phyloP scores from a whole-genome alignment of 805 yeast species.

The Cyberlindnera xylosilytica region DNA sequence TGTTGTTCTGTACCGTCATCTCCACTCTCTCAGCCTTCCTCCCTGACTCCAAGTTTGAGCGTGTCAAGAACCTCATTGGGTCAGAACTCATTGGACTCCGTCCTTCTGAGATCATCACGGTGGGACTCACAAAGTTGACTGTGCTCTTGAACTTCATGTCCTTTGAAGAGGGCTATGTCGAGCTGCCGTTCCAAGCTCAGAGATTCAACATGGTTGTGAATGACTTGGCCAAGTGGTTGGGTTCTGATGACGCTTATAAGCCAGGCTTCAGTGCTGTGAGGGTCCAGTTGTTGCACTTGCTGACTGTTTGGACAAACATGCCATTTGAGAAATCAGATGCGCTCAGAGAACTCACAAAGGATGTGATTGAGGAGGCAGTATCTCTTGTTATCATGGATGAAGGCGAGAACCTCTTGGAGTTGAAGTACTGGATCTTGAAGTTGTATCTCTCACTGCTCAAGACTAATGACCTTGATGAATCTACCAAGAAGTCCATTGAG shows the following conservation, averaged over 20 bases:
- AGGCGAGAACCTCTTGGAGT: constrained; percentile 33
- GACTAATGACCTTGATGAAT: constrained; percentile 27
- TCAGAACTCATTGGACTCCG: constrained; percentile 62
- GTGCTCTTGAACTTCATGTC: constrained; percentile 42
- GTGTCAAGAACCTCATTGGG: constrained; percentile 56
- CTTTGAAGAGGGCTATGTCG: neutral
- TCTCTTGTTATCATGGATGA: constrained; percentile 40
- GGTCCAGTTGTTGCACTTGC: constrained; percentile 35
- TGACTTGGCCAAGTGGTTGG: constrained; percentile 55
- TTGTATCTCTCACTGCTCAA: constrained; percentile 34
- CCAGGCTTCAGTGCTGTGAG: constrained; percentile 49
- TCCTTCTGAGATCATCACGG: constrained; percentile 36
- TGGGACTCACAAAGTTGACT: constrained; percentile 46
- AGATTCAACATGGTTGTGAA: constrained; percentile 61
- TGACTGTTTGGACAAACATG: constrained; percentile 39
- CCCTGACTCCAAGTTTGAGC: constrained; percentile 38
- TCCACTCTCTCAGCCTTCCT: constrained; percentile 35
- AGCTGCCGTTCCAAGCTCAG: constrained; percentile 53
- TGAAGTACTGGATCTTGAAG: constrained; percentile 46
- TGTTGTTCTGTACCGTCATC: constrained; percentile 31
- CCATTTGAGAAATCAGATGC: constrained; percentile 28
- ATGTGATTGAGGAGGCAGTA: constrained; percentile 42
- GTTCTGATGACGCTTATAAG: constrained; percentile 60
- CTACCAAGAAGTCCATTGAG: constrained; percentile 32
- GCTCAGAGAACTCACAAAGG: constrained; percentile 36